Conservation (phyloP, 345 rosid species). For the Citrus medica region DNA sequence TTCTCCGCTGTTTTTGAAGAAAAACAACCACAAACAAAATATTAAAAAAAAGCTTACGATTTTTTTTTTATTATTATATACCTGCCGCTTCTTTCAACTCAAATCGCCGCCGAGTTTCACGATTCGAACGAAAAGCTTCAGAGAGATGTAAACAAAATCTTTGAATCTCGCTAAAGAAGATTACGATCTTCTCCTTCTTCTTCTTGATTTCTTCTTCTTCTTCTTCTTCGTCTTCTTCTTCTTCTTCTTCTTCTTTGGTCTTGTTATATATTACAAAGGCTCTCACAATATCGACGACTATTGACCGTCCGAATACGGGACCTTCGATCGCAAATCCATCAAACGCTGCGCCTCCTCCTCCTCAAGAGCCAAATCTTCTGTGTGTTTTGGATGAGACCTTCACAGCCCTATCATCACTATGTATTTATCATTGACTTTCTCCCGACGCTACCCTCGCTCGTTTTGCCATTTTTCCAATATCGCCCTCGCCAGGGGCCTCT, state of each 20-base stretch:
- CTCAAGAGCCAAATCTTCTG: neutral
- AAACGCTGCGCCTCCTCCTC: neutral
- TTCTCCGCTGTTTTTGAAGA: constrained; percentile 3
- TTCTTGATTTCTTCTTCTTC: neutral
- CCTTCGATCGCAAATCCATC: neutral
- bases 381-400: neutral
- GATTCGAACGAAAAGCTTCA: constrained; percentile 3
- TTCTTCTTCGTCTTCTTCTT: neutral
- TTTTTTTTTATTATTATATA: constrained; percentile 27
- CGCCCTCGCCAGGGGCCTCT: neutral
- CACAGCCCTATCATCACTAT: constrained; percentile 14
- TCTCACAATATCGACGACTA: constrained; percentile 1
- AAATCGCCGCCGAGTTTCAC: constrained; percentile 6
- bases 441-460: constrained; percentile 24
- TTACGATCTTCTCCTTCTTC: neutral
- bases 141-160: constrained; percentile 11
- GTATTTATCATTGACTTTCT: constrained; percentile 23
- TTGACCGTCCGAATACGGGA: constrained; percentile 14
- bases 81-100: neutral
- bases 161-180: neutral
- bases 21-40: constrained; percentile 28
- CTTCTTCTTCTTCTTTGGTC: neutral
- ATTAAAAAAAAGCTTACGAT: constrained; percentile 25
- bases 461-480: neutral
- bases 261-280: neutral